Evolutionary conservation across 352 stramenopile genomes (phyloP).

Genomic region (Thraustochytrium sp.): DNA sequence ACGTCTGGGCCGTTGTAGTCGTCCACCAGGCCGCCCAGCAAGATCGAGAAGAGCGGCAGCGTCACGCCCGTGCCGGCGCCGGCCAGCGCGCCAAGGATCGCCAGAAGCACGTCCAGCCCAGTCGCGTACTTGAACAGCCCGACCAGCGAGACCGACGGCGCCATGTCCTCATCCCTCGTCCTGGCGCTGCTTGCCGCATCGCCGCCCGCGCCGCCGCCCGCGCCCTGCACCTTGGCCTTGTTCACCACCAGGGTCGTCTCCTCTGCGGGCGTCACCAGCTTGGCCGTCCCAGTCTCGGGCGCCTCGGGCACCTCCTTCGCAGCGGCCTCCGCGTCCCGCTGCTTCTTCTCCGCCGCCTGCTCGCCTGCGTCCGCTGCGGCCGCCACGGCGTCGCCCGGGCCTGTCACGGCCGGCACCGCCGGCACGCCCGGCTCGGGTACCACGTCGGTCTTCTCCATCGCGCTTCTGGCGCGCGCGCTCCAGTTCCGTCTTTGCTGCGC

Average conservation of each 20-base stretch:
- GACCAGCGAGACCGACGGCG: not conserved
- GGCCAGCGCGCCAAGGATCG: not conserved
- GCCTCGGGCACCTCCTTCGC: not conserved
- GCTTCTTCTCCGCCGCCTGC: not conserved
- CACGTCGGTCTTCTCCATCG: too few relatives aligned
- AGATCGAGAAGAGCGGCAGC: slow-evolving; percentile 31
- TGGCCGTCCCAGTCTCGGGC: not conserved
- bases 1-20: slow-evolving; percentile 33
- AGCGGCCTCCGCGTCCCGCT: not conserved
- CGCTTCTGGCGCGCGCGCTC: too few relatives aligned
- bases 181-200: not conserved
- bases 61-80: not conserved
- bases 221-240: not conserved
- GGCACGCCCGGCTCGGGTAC: too few relatives aligned
- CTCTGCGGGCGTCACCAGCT: not conserved
- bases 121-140: slow-evolving; percentile 41
- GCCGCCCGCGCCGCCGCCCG: not conserved
- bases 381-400: not conserved
- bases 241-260: too few relatives aligned
- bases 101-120: not conserved
- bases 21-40: slow-evolving; percentile 28
- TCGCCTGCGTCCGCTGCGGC: not conserved
- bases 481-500: too few relatives aligned
- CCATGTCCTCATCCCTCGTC: not conserved
- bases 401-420: not conserved